These are phyloP conservation scores for Cordyceps fumosorosea DNA, from an alignment of 2,329 filamentous ascomycete species.

Conservation along the genomic window DNA sequence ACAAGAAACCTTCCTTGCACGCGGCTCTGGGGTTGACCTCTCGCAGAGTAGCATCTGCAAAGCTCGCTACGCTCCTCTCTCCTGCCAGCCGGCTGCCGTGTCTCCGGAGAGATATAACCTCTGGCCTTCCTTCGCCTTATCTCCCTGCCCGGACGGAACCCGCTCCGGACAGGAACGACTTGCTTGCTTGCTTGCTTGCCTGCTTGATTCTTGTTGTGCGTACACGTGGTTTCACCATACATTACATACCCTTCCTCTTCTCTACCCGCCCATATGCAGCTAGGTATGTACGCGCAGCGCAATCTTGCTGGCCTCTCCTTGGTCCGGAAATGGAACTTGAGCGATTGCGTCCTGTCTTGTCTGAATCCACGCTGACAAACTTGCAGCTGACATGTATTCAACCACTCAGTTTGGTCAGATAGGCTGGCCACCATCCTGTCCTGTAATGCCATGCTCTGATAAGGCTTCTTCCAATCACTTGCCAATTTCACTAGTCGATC, in stretches of 20 bases:
- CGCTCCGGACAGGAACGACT: neutral
- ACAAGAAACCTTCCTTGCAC: neutral
- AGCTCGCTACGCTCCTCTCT: neutral
- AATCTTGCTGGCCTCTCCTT: neutral
- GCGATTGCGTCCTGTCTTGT: neutral
- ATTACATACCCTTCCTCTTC: neutral
- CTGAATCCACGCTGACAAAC: neutral
- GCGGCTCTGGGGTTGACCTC: neutral
- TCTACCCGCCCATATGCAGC: neutral
- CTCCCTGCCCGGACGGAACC: neutral
- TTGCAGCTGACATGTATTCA: constrained; percentile 1
- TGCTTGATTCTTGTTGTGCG: neutral
- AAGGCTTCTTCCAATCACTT: neutral
- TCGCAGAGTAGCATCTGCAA: neutral
- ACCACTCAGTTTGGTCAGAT: constrained; percentile 6
- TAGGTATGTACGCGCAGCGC: neutral
- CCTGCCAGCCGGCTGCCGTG: neutral
- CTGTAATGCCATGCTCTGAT: constrained; percentile 3
- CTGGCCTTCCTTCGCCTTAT: neutral
- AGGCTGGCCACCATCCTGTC: constrained; percentile 3
- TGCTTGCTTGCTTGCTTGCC: neutral
- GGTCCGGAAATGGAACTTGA: neutral
- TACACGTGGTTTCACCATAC: neutral
- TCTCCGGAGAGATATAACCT: neutral
- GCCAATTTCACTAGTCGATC: neutral